A percentile compares a stretch with the other conserved stretches of the same genome.
phyloP scores from a whole-genome alignment of 2,329 filamentous ascomycete species.

The Trichoderma arundinaceum region DNA sequence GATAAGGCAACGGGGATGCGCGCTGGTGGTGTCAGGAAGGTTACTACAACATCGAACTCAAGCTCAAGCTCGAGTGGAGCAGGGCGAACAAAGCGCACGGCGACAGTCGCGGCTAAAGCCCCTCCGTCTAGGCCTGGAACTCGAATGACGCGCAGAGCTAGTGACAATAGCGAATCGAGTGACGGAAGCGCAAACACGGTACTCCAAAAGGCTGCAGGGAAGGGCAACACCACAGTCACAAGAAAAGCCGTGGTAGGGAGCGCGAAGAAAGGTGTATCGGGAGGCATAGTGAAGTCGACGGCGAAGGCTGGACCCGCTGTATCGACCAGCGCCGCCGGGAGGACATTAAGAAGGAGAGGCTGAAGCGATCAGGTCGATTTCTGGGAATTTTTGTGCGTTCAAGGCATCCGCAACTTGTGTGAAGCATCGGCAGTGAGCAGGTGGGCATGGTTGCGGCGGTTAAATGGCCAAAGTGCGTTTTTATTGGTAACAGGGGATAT shows the following conservation, averaged over 20 bases:
- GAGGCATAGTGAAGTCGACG: conserved; percentile 54
- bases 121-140: conserved; percentile 49
- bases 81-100: conserved; percentile 43
- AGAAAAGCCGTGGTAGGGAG: conserved; percentile 62
- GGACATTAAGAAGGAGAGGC: conserved; percentile 62
- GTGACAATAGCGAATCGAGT: conserved; percentile 66
- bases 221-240: conserved; percentile 45
- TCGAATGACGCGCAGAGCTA: conserved; percentile 59
- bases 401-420: not conserved
- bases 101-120: conserved; percentile 47
- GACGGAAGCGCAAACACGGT: conserved; percentile 69
- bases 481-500: not conserved
- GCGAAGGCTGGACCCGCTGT: conserved; percentile 49
- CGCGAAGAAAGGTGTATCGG: conserved; percentile 58
- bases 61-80: conserved; percentile 50
- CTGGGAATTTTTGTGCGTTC: not conserved
- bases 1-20: conserved; percentile 65
- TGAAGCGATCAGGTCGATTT: conserved; percentile 37
- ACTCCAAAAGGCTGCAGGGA: conserved; percentile 58
- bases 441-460: not conserved
- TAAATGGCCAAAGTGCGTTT: not conserved
- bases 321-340: conserved; percentile 53
- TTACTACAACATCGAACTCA: conserved; percentile 51
- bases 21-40: conserved; percentile 54
- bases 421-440: not conserved